Evolutionary conservation across 495 filamentous ascomycete species (phyloP), one percentile per base, ranked within the genome.

Genomic region (Lindgomyces ingoldianus): DNA sequence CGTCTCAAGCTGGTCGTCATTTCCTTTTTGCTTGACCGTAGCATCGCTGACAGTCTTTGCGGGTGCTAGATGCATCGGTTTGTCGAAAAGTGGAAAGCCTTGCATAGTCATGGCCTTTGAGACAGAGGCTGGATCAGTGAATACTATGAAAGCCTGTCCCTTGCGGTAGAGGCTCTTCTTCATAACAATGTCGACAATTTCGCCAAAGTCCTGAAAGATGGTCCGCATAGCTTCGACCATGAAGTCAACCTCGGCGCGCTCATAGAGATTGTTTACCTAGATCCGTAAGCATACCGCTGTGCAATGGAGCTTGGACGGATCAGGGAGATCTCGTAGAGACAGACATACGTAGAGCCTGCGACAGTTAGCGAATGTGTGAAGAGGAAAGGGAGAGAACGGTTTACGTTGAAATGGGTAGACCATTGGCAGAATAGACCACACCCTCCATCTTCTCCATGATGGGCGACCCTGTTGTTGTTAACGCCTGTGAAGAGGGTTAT

Each of bases 91-190:
- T 63, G 95, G 91, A 77, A 99, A 98, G 16, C 91, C 93, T 70
- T 98, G 89, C 67, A 96, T 80, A 61, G 96, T 91, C 62, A 96
- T 89, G 16, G 94, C 94, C 45, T 85, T 81, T 60, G 83, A 80
- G 8, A 92, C 94, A 0, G 88, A 82, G 45, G 92, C 87, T 25
- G 85, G 78, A 53, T 80, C 85, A 67, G 96, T 92, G 75, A 91
- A 98, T 55, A 99, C 93, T 58, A 99, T 79, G 75, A 99, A 99
- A 4, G 94, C 94, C 77, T 99, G 94, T 46, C 94, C 94, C 75
- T 95, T 96, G 58, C 91, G 89, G 72, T 90, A 91, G 33, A 98
- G 79, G 73, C 93, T 96, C 48, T 82, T 89, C 81, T 98, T 98
- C 41, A 91, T 91, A 57, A 98, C 84, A 60, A 99, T 85, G 61